Percentiles rank a stretch among this genome's conserved stretches.
Conservation (phyloP, 371 early-diverging fungal species). For the Agmasoma carcini region DNA sequence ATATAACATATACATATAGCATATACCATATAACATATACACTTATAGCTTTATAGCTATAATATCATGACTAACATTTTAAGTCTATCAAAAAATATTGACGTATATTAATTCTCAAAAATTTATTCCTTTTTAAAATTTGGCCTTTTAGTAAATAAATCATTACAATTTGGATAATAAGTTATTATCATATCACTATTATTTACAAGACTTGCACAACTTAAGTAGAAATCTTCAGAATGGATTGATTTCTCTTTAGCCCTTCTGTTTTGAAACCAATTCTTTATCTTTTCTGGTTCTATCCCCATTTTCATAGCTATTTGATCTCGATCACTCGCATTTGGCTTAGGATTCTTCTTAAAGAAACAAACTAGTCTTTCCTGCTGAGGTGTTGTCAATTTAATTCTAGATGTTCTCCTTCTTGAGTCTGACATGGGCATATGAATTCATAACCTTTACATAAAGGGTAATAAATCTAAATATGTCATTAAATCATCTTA, state of each 20-base stretch:
- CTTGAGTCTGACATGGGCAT: no score
- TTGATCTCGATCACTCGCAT: slow-evolving; percentile 24
- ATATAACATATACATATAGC: no score
- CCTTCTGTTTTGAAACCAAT: slow-evolving; percentile 53
- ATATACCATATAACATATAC: no score
- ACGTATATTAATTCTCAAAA: background rate
- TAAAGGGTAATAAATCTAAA: no score
- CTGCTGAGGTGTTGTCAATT: slow-evolving; percentile 34
- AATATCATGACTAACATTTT: no score
- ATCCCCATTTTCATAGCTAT: slow-evolving; percentile 24
- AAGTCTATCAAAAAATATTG: no score
- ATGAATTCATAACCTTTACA: no score
- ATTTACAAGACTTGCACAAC: background rate
- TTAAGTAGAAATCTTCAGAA: background rate
- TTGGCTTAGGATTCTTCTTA: slow-evolving; percentile 42
- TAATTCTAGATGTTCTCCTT: no score
- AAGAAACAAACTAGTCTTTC: slow-evolving; percentile 29
- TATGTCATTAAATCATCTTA: no score
- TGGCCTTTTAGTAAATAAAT: slow-evolving; percentile 17
- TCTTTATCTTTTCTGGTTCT: slow-evolving; percentile 41
- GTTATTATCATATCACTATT: background rate
- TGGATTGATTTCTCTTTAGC: slow-evolving; percentile 37
- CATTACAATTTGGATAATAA: slow-evolving; percentile 28
- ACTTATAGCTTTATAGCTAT: no score
- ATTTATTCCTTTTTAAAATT: background rate